A percentile compares a stretch with the other conserved stretches of the same genome.
These are phyloP conservation scores for Cutaneotrichosporon daszewskae DNA, from an alignment of 1,284 basidiomycete genomes.

Conservation along the genomic window DNA sequence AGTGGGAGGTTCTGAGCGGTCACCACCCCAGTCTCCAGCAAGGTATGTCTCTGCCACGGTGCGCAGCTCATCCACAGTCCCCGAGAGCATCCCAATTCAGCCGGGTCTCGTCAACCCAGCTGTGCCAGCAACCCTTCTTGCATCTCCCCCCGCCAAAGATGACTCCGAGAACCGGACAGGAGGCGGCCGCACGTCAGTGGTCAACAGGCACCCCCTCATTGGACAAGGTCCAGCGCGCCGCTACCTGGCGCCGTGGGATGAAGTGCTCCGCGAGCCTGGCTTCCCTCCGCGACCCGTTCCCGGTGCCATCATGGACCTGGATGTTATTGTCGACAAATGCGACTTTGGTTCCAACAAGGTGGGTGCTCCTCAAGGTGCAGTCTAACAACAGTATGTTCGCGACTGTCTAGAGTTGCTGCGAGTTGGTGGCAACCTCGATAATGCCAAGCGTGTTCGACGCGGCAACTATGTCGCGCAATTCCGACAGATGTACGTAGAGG, in stretches of 20 bases:
- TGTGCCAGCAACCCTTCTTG: constrained; percentile 41
- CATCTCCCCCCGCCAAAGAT: neutral
- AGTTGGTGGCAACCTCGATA: constrained; percentile 61
- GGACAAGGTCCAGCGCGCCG: constrained; percentile 69
- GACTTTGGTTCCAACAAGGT: constrained; percentile 74
- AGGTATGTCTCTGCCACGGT: constrained; percentile 53
- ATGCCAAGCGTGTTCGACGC: constrained; percentile 55
- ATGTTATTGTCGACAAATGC: constrained; percentile 80
- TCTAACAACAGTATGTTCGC: constrained; percentile 58
- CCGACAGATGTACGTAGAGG: constrained; percentile 56
- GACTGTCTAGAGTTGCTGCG: constrained; percentile 70
- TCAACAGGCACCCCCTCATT: constrained; percentile 28
- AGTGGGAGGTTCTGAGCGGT: constrained; percentile 84
- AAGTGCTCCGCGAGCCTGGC: constrained; percentile 28
- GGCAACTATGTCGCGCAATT: constrained; percentile 57
- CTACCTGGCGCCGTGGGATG: constrained; percentile 65
- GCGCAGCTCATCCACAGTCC: constrained; percentile 54
- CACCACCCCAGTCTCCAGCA: constrained; percentile 76
- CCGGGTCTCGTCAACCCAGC: constrained; percentile 63
- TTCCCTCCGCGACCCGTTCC: constrained; percentile 72
- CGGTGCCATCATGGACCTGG: constrained; percentile 76
- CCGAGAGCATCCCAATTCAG: constrained; percentile 61
- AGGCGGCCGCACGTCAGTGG: no score
- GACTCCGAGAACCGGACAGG: neutral
- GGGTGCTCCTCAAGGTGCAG: constrained; percentile 5